Percentiles rank a stretch among this genome's conserved stretches.
Conservation (phyloP, 1,139 yeast species). For the Kodamaea plutei region DNA sequence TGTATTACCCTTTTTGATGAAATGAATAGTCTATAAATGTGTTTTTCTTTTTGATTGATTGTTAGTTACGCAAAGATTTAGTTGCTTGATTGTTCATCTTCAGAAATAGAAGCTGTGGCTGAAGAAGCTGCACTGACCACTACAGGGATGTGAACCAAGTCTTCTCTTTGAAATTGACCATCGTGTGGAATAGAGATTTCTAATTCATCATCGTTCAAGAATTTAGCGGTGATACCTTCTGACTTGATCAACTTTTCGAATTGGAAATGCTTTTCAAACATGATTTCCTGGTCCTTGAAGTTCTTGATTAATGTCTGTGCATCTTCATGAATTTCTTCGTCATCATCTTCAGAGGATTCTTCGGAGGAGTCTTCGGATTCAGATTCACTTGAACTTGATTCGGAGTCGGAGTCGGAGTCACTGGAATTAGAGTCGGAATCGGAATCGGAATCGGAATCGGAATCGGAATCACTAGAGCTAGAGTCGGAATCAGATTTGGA, state of each 20-base stretch:
- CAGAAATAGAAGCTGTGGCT: slow-evolving; percentile 10
- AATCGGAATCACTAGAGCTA: slow-evolving; percentile 5
- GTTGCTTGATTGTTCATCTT: slow-evolving; percentile 11
- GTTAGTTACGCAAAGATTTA: too few species aligned
- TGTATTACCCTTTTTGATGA: neutral
- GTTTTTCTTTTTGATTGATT: too few species aligned
- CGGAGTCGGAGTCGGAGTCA: slow-evolving; percentile 14
- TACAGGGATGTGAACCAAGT: slow-evolving; percentile 24
- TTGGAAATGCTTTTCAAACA: slow-evolving; percentile 44
- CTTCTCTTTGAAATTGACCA: slow-evolving; percentile 20
- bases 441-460: slow-evolving; percentile 11
- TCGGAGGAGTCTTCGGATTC: slow-evolving; percentile 13
- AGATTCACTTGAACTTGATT: slow-evolving; percentile 14
- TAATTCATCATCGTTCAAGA: slow-evolving; percentile 38
- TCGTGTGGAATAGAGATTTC: slow-evolving; percentile 43
- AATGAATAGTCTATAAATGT: slow-evolving; percentile 3
- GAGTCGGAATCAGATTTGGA: slow-evolving; percentile 2
- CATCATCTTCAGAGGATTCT: slow-evolving; percentile 19
- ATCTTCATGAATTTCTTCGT: slow-evolving; percentile 42
- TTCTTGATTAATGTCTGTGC: slow-evolving; percentile 38
- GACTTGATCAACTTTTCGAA: slow-evolving; percentile 41
- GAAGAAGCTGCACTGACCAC: slow-evolving; percentile 13
- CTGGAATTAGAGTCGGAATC: slow-evolving; percentile 10
- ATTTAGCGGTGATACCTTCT: slow-evolving; percentile 38
- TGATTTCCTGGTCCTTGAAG: slow-evolving; percentile 38